Evolutionary conservation across 2,329 filamentous ascomycete species (phyloP), one percentile per base, ranked within the genome.

Genomic region (Coleophoma crateriformis): DNA sequence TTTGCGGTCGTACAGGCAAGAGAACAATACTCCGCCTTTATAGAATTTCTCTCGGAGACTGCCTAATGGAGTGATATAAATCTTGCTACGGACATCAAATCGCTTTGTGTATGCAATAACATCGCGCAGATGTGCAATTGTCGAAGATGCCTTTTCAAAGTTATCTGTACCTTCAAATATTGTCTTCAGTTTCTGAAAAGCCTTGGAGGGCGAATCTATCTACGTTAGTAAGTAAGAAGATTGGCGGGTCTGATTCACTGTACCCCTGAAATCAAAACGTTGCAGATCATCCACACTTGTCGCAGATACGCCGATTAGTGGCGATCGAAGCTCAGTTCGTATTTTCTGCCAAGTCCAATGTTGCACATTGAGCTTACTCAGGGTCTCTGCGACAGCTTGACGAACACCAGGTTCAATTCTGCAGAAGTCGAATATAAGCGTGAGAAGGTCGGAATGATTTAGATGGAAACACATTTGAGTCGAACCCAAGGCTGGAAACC

Each of bases 41-140:
- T 94, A 99, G 64, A 97, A 96, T 50, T 85, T 87, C 63, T 96
- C 91, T 62, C 95, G 95, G 61, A 95, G 81, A 66, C 88, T 95
- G 63, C 85, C 88, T 7, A 99, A 75, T 0, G 92, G 91, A 55
- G 84, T 88, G 58, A 97, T 76, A 61, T 91, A 95, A 27, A 96
- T 75, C 63, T 91, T 94, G 45, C 83, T 84, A 48, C 77, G 77
- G 1, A 97, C 77, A 1, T 83, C 82, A 53, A 96, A 84, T 2
- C 83, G 79, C 61, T 88, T 87, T 51, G 86, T 78, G 61, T 94
- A 94, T 33, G 82, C 79, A 42, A 89, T 75, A 1, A 97, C 83
- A 48, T 88, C 83, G 52, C 85, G 86, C 27, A 99, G 71, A 63
- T 96, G 90, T 1, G 85, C 85, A 60, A 96, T 84, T 6, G 83